Conservation (phyloP, 495 filamentous ascomycete genomes). For the Xylaria venustula region DNA sequence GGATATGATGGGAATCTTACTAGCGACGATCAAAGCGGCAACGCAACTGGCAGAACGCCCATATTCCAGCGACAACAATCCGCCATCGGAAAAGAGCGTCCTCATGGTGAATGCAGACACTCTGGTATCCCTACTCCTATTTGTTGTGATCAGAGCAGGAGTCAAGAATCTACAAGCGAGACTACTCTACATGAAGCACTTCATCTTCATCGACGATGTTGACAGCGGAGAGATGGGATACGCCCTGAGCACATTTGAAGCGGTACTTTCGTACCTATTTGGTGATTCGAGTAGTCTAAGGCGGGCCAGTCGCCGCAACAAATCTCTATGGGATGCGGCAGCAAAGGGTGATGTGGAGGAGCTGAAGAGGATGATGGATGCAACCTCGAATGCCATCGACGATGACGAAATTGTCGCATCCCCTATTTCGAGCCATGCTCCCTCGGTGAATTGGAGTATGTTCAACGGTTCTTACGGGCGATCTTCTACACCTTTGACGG, state of each 20-base stretch:
- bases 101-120: conserved; percentile 95
- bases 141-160: conserved; percentile 91
- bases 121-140: conserved; percentile 84
- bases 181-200: conserved; percentile 88
- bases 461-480: conserved; percentile 44
- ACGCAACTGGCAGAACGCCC: conserved; percentile 56
- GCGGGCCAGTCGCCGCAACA: conserved; percentile 81
- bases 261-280: conserved; percentile 85
- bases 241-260: conserved; percentile 94
- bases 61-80: conserved; percentile 6
- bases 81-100: conserved; percentile 43
- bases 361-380: conserved; percentile 78
- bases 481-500: conserved; percentile 44
- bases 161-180: conserved; percentile 85
- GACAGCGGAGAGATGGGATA: conserved; percentile 97
- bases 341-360: conserved; percentile 69
- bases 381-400: conserved; percentile 40
- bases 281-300: conserved; percentile 78
- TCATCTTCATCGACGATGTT: conserved; percentile 95
- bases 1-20: conserved; percentile 87
- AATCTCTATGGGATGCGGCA: conserved; percentile 83
- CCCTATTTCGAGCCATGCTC: conserved; percentile 37
- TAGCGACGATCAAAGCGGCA: conserved; percentile 82
- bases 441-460: conserved; percentile 42
- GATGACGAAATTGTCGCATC: conserved; percentile 35